Evolutionary conservation across 306 rosid genomes (phyloP), one percentile per base, ranked within the genome.

Genomic region (Sechiopsis laciniata): DNA sequence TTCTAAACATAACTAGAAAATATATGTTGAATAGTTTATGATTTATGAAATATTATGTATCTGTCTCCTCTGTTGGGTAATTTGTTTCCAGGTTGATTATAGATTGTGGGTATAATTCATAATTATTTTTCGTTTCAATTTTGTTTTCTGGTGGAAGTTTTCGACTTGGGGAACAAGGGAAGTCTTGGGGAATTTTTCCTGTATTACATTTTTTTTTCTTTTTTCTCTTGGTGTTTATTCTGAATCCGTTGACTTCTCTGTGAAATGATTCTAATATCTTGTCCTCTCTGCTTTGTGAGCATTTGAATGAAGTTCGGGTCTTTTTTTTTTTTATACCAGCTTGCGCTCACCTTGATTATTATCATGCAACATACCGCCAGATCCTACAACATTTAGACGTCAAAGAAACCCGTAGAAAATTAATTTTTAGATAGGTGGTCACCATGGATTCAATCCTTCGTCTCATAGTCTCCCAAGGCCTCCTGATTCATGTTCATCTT

Each of bases 201-300:
- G 6, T 19, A 2, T 13, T 2, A 46, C 56, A 6, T 46, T 11
- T 6, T 12, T 6, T 45, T 21, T 67, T 67, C 19, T 12, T 29
- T 61, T 13, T 15, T 3, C 11, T 10, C 71, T n/a, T 0, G 5
- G 24, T 42, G 17, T 45, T 17, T 65, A 10, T 40, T 45, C 29
- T 37, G 6, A 10, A 10, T 19, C 17, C 17, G 53, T 17, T 42
- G 29, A 15, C 8, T 64, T 40, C 26, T 65, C 16, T 63, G 14
- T 63, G 66, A 60, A 63, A 63, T 65, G 29, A 40, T 65, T 4
- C 71, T n/a, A 10, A 10, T 63, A 17, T 40, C 71, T 42, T 65
- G 54, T 19, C 55, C 51, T 45, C 55, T n/a, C n/a, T 1, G 11
- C 37, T 12, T 67, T 45, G 11, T 46, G 0, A 65, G 24, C 16